Evolutionary conservation across 257 asterid species (phyloP).

Genomic region (Przewalskia tangutica): DNA sequence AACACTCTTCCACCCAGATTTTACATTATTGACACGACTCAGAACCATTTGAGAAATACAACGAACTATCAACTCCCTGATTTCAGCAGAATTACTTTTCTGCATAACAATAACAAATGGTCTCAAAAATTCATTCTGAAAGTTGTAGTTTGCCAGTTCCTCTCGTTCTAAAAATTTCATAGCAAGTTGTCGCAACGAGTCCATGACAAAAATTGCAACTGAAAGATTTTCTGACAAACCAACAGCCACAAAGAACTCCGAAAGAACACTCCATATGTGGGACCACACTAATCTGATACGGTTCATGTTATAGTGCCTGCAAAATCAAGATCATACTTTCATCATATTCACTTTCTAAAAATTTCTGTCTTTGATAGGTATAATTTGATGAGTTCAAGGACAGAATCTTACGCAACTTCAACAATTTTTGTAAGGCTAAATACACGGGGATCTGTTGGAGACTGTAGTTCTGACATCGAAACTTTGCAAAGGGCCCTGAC

Average conservation of each 20-base stretch:
- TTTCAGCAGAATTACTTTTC: slow-evolving; percentile 81
- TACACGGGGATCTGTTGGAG: slow-evolving; percentile 99
- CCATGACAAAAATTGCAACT: slow-evolving; percentile 98
- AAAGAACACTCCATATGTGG: slow-evolving; percentile 93
- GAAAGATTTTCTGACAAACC: slow-evolving; percentile 95
- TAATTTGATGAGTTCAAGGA: slow-evolving; percentile 23
- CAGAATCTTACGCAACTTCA: slow-evolving; percentile 99
- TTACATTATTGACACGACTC: slow-evolving; percentile 87
- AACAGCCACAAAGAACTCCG: slow-evolving; percentile 91
- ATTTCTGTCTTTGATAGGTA: slow-evolving; percentile 1
- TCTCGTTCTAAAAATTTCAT: slow-evolving; percentile 97
- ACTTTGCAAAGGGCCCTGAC: slow-evolving; percentile 92
- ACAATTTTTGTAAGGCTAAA: slow-evolving; percentile 97
- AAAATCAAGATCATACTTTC: slow-evolving; percentile 18
- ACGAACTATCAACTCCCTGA: slow-evolving; percentile 91
- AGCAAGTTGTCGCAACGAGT: slow-evolving; percentile 92
- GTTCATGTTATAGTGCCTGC: slow-evolving; percentile 98
- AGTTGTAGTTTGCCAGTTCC: slow-evolving; percentile 95
- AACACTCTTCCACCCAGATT: slow-evolving; percentile 99
- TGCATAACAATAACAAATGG: slow-evolving; percentile 95
- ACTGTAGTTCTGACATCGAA: slow-evolving; percentile 94
- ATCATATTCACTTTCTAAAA: slow-evolving; percentile 5
- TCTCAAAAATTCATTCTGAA: slow-evolving; percentile 92
- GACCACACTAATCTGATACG: slow-evolving; percentile 99
- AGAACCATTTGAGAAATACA: slow-evolving; percentile 98